Conservation (phyloP, 768 basidiomycete species). For the Lactarius sp. region DNA sequence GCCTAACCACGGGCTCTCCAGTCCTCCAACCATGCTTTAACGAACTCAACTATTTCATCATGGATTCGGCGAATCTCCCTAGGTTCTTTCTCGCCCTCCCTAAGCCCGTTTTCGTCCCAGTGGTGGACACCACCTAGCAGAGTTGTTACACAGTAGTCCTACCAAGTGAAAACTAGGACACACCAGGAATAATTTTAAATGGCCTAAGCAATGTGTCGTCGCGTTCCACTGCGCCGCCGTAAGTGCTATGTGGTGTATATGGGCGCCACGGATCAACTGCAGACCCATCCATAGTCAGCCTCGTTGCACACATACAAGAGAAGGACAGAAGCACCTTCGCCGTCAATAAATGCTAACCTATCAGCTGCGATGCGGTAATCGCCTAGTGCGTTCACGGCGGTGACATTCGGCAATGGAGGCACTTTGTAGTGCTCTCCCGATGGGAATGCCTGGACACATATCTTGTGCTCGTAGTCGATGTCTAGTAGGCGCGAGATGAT, state of each 20-base stretch:
- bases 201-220: slow-evolving; percentile 69
- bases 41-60: slow-evolving; percentile 72
- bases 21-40: slow-evolving; percentile 63
- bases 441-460: slow-evolving; percentile 69
- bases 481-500: slow-evolving; percentile 79
- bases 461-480: slow-evolving; percentile 63
- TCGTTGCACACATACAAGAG: background rate
- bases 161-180: slow-evolving; percentile 29
- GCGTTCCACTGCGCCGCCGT: slow-evolving; percentile 54
- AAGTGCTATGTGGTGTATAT: slow-evolving; percentile 71
- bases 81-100: slow-evolving; percentile 60
- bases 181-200: slow-evolving; percentile 84
- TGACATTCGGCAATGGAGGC: slow-evolving; percentile 71
- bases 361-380: slow-evolving; percentile 78
- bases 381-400: slow-evolving; percentile 78
- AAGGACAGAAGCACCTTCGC: slow-evolving; percentile 48
- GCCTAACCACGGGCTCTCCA: slow-evolving; percentile 24
- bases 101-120: slow-evolving; percentile 71
- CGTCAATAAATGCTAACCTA: slow-evolving; percentile 83
- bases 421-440: slow-evolving; percentile 72
- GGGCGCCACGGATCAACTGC: slow-evolving; percentile 90
- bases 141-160: background rate
- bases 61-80: slow-evolving; percentile 77
- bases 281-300: background rate
- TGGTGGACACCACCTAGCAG: slow-evolving; percentile 65